Evolutionary conservation across 305 asterid genomes (phyloP).

Genomic region (Fraxinus ornus): DNA sequence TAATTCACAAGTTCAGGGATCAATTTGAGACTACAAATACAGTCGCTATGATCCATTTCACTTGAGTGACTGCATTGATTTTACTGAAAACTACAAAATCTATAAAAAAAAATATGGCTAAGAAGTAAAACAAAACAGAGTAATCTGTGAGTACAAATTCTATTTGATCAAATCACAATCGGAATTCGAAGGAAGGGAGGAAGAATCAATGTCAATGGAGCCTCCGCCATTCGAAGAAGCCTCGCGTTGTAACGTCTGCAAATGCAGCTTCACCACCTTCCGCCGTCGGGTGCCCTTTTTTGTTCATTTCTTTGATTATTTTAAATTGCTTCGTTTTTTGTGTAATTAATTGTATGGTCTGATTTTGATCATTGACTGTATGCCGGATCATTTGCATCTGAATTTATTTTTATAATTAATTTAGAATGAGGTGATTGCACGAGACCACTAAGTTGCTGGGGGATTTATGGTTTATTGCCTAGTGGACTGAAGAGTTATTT

Average conservation of each 20-base stretch:
- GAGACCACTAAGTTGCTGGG: constrained; percentile 14
- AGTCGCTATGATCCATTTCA: background rate
- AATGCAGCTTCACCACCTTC: constrained; percentile 89
- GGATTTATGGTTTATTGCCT: constrained; percentile 6
- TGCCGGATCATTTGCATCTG: background rate
- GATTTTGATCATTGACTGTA: constrained; percentile 1
- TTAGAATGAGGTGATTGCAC: constrained; percentile 20
- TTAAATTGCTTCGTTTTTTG: background rate
- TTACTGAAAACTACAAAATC: background rate
- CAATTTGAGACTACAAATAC: background rate
- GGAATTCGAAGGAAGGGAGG: background rate
- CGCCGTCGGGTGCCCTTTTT: constrained; percentile 74
- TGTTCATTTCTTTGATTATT: background rate
- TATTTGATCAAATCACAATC: constrained; percentile 11
- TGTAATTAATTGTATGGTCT: background rate
- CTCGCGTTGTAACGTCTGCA: constrained; percentile 87
- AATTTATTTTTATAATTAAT: background rate
- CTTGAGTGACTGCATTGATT: background rate
- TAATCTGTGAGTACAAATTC: background rate
- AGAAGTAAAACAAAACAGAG: background rate
- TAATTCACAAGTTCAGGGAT: no score
- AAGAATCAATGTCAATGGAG: constrained; percentile 44
- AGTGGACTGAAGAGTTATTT: constrained; percentile 4
- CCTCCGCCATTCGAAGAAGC: constrained; percentile 86
- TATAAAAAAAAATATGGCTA: background rate